Conservation (phyloP, 345 rosid species). For the Gossypium ekmanianum region DNA sequence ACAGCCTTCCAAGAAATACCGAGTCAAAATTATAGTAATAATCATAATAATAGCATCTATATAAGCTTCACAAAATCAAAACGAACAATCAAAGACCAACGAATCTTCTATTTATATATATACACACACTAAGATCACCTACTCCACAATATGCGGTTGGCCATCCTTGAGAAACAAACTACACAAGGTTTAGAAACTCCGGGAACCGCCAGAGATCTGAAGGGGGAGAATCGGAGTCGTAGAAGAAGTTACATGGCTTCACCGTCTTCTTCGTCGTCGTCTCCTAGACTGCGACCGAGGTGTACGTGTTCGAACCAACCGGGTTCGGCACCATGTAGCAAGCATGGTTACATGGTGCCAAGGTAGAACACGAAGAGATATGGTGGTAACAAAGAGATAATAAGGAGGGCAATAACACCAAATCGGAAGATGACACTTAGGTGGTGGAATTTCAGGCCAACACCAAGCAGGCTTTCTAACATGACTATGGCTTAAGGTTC, state of each 20-base stretch:
- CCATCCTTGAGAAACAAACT: not conserved
- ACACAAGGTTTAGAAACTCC: not conserved
- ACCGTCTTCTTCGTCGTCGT: not conserved
- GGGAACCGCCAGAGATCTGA: not conserved
- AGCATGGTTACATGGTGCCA: conserved; percentile 37
- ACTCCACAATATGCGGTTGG: conserved; percentile 12
- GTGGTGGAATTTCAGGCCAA: conserved; percentile 49
- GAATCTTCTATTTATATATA: not conserved
- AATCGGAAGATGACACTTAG: conserved; percentile 40
- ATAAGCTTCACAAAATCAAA: conserved; percentile 9
- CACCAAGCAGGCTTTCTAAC: conserved; percentile 47
- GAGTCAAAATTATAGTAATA: not conserved
- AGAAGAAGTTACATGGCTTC: not conserved
- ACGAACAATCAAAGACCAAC: not conserved
- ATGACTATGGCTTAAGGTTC: conserved; percentile 36
- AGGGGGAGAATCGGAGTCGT: not conserved
- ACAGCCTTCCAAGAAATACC: not conserved
- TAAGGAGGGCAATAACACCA: conserved; percentile 47
- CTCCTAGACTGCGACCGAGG: conserved; percentile 3
- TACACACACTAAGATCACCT: not conserved
- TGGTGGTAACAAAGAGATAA: conserved; percentile 34
- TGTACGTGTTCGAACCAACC: conserved; percentile 27
- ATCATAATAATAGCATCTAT: not conserved
- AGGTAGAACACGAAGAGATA: conserved; percentile 24
- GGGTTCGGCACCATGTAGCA: conserved; percentile 21